phyloP scores from a whole-genome alignment of 2,329 filamentous ascomycete genomes.

The Kalaharituber pfeilii region DNA sequence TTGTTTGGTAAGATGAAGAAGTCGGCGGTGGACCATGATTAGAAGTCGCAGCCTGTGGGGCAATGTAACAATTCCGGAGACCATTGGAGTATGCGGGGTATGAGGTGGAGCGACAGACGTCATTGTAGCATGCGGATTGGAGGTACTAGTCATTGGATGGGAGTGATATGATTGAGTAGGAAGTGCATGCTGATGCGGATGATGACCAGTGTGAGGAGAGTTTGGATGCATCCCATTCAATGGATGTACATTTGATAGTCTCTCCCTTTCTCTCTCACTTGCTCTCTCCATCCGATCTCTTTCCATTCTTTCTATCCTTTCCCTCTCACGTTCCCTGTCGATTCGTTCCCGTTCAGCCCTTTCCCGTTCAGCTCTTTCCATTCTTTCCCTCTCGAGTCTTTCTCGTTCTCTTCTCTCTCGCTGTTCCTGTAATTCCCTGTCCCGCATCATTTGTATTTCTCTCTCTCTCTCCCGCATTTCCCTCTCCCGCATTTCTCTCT shows the following conservation, averaged over 20 bases:
- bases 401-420: conserved; percentile 15
- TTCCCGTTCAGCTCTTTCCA: conserved; percentile 16
- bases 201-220: neutral
- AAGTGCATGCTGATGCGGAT: neutral
- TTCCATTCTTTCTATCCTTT: conserved; percentile 16
- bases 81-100: conserved; percentile 11
- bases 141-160: conserved; percentile 16
- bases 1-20: conserved; percentile 14
- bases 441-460: neutral
- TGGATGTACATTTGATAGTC: conserved; percentile 21
- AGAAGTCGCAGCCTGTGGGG: conserved; percentile 9
- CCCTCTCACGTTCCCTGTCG: conserved; percentile 21
- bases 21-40: conserved; percentile 19
- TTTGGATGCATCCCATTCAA: neutral
- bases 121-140: neutral
- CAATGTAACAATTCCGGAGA: conserved; percentile 6
- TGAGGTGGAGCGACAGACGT: conserved; percentile 8
- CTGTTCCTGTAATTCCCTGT: conserved; percentile 19
- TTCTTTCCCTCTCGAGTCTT: conserved; percentile 23
- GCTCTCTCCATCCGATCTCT: conserved; percentile 22
- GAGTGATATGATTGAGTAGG: conserved; percentile 14
- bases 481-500: neutral
- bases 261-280: conserved; percentile 29
- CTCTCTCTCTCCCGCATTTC: neutral
- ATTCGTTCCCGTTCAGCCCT: conserved; percentile 33